A percentile compares a stretch with the other conserved stretches of the same genome.
phyloP scores from a whole-genome alignment of 768 basidiomycete species.

The Myochromella boudieri region DNA sequence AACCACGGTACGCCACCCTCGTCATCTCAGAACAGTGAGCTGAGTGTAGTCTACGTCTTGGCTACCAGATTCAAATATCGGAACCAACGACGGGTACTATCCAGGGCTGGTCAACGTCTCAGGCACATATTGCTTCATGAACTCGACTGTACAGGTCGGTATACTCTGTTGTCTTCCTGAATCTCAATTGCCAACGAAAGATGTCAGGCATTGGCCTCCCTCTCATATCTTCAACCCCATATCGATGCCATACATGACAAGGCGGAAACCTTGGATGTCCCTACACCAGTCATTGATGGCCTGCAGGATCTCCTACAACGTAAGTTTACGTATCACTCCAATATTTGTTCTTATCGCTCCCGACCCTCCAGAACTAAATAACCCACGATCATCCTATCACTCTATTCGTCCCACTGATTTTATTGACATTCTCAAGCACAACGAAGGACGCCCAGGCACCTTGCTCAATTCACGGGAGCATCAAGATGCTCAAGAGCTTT shows the following conservation, averaged over 20 bases:
- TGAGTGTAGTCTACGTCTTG: too few species aligned
- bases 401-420: slow-evolving; percentile 74
- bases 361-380: slow-evolving; percentile 60
- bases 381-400: slow-evolving; percentile 52
- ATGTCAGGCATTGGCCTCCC: slow-evolving; percentile 80
- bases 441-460: slow-evolving; percentile 52
- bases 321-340: slow-evolving; percentile 30
- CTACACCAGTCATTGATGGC: slow-evolving; percentile 84
- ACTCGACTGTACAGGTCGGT: slow-evolving; percentile 85
- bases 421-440: slow-evolving; percentile 62
- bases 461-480: slow-evolving; percentile 90
- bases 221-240: slow-evolving; percentile 78
- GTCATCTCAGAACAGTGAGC: neutral
- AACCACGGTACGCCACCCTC: slow-evolving; percentile 22
- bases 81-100: slow-evolving; percentile 55
- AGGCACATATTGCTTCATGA: slow-evolving; percentile 97
- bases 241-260: slow-evolving; percentile 73
- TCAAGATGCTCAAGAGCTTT: slow-evolving; percentile 98
- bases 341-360: slow-evolving; percentile 2
- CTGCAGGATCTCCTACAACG: slow-evolving; percentile 70
- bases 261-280: slow-evolving; percentile 78
- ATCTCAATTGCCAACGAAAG: slow-evolving; percentile 1
- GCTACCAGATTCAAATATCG: slow-evolving; percentile 21
- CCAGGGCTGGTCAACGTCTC: slow-evolving; percentile 95
- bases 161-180: slow-evolving; percentile 16